phyloP scores from a whole-genome alignment of 139 green algal species.

The Chlamydomonas urium region DNA sequence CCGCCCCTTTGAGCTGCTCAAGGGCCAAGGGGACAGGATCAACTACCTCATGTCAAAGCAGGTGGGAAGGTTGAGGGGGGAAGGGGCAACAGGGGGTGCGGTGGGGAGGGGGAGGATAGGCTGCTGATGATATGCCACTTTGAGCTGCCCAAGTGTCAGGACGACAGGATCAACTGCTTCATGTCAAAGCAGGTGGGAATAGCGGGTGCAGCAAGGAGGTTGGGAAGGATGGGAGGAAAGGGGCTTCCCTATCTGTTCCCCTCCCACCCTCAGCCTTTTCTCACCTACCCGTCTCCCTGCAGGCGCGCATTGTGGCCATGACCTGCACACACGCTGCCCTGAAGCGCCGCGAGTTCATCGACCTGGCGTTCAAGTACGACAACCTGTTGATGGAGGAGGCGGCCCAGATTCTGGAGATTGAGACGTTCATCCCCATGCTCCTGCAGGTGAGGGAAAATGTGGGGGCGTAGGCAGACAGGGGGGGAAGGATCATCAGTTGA shows the following conservation, averaged over 20 bases:
- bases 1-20: conserved; percentile 95
- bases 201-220: too few relatives aligned
- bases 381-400: conserved; percentile 98
- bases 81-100: too few relatives aligned
- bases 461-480: too few relatives aligned
- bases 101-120: too few relatives aligned
- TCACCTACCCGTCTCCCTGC: conserved; percentile 12
- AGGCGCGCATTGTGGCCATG: conserved; percentile 99
- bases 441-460: conserved; percentile 62
- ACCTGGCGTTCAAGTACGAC: conserved; percentile 94
- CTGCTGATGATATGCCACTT: too few relatives aligned
- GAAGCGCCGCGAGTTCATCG: conserved; percentile 93
- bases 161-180: too few relatives aligned
- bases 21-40: conserved; percentile 79
- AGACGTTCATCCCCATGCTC: conserved; percentile 98
- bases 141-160: too few relatives aligned
- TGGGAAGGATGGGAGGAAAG: neutral
- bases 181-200: too few relatives aligned
- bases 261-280: neutral
- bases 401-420: conserved; percentile 96
- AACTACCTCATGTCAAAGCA: conserved; percentile 95
- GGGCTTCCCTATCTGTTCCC: neutral
- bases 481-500: too few relatives aligned
- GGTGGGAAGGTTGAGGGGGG: conserved; percentile 6
- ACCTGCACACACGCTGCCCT: conserved; percentile 98